Evolutionary conservation across 1,284 basidiomycete genomes (phyloP).

Genomic region (Tylopilus sp.): DNA sequence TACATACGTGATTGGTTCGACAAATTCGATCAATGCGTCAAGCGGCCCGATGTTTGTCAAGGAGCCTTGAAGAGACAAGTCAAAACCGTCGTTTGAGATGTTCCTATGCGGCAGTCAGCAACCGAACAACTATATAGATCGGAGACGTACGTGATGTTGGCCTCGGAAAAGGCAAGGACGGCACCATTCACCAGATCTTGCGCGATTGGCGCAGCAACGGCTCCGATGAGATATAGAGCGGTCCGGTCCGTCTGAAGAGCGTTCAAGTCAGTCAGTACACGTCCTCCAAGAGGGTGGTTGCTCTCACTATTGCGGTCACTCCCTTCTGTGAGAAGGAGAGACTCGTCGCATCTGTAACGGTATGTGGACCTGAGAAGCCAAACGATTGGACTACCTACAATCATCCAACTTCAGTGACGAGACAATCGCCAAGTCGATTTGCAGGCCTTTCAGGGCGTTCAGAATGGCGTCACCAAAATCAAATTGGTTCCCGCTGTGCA

Average conservation of each 20-base stretch:
- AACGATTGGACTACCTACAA: conserved; percentile 37
- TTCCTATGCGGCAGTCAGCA: conserved; percentile 41
- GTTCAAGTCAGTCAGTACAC: conserved; percentile 1
- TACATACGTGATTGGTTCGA: conserved; percentile 49
- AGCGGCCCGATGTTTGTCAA: conserved; percentile 61
- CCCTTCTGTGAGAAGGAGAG: conserved; percentile 61
- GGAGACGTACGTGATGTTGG: conserved; percentile 53
- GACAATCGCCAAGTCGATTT: conserved; percentile 50
- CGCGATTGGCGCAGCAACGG: conserved; percentile 62
- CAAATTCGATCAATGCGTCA: conserved; percentile 61
- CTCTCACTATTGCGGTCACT: conserved; percentile 54
- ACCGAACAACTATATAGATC: conserved; percentile 43
- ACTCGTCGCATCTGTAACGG: conserved; percentile 48
- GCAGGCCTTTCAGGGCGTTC: conserved; percentile 56
- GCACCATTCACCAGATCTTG: conserved; percentile 65
- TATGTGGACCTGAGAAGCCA: not conserved
- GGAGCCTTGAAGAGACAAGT: conserved; percentile 55
- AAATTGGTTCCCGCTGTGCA: conserved; percentile 56
- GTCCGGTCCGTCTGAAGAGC: conserved; percentile 54
- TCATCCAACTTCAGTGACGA: conserved; percentile 56
- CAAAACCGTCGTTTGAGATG: conserved; percentile 61
- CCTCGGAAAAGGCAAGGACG: conserved; percentile 52
- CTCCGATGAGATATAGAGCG: conserved; percentile 66
- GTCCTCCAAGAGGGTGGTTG: not conserved
- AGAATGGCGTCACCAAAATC: conserved; percentile 61